Percentiles rank a stretch among this genome's conserved stretches.
These are phyloP conservation scores for Saksenaea vasiformis DNA, from an alignment of 371 early-diverging fungal species.

Conservation along the genomic window DNA sequence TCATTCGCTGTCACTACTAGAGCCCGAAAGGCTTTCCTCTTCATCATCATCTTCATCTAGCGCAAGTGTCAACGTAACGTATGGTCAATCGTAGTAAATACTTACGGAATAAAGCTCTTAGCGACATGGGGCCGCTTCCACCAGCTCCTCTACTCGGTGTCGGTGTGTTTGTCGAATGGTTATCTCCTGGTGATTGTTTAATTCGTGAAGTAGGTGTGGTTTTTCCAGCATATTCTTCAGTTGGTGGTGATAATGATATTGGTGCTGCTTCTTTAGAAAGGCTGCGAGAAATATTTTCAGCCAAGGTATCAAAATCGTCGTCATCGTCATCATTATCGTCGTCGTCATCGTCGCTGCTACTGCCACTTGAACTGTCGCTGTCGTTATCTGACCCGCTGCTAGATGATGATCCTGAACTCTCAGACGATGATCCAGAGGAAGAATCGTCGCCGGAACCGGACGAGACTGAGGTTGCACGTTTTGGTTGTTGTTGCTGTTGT, in stretches of 20 bases:
- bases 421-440: constrained; percentile 14
- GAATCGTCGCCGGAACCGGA: constrained; percentile 3
- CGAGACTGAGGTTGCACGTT: not conserved
- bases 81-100: not conserved
- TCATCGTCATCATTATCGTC: constrained; percentile 10
- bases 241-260: constrained; percentile 1
- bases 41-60: constrained; percentile 13
- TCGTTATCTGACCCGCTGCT: constrained; percentile 12
- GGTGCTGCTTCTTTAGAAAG: constrained; percentile 12
- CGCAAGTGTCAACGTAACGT: not conserved
- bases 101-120: constrained; percentile 14
- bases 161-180: not conserved
- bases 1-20: constrained; percentile 8
- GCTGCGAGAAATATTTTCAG: constrained; percentile 12
- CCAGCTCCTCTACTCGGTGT: not conserved
- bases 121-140: constrained; percentile 8
- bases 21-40: constrained; percentile 12
- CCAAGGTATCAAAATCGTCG: constrained; percentile 18
- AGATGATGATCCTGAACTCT: not conserved
- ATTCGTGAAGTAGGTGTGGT: constrained; percentile 4
- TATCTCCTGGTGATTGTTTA: constrained; percentile 1
- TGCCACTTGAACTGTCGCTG: constrained; percentile 13
- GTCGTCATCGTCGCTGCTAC: constrained; percentile 7
- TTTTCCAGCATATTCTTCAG: not conserved
- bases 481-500: not conserved